A percentile compares a stretch with the other conserved stretches of the same genome.
Evolutionary conservation across 1,284 basidiomycete species (phyloP).

Genomic region (Cryptococcus neoformans): DNA sequence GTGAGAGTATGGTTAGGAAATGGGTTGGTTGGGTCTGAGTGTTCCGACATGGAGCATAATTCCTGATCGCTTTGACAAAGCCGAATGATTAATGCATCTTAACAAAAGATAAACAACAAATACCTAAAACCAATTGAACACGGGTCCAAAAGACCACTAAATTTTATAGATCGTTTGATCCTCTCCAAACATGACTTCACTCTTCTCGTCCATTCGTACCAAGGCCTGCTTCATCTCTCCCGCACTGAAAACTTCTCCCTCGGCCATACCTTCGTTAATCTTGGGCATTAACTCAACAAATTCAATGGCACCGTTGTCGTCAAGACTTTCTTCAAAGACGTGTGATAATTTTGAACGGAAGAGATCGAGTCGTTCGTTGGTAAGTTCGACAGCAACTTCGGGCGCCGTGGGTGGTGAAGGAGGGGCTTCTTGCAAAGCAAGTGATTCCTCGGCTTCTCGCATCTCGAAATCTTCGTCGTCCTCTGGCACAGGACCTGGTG

Average conservation of each 20-base stretch:
- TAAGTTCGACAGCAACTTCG: conserved; percentile 52
- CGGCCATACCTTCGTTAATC: conserved; percentile 73
- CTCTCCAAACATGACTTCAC: conserved; percentile 85
- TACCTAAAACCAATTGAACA: neutral
- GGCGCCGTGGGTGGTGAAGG: neutral
- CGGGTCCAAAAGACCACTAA: conserved; percentile 11
- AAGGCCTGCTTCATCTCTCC: conserved; percentile 74
- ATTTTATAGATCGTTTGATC: conserved; percentile 55
- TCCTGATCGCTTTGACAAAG: neutral
- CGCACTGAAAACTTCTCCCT: conserved; percentile 69
- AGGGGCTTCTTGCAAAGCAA: conserved; percentile 2
- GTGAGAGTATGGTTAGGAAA: conserved; percentile 44
- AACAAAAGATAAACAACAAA: neutral
- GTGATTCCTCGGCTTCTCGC: conserved; percentile 21
- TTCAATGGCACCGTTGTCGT: conserved; percentile 69
- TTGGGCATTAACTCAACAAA: conserved; percentile 67
- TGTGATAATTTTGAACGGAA: conserved; percentile 73
- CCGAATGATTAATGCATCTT: neutral
- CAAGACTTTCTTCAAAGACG: conserved; percentile 63
- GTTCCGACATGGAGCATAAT: neutral
- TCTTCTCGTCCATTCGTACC: conserved; percentile 71
- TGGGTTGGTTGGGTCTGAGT: conserved; percentile 41
- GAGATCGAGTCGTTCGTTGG: conserved; percentile 57
- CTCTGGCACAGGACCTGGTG: conserved; percentile 42
- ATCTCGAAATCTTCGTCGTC: conserved; percentile 37